A percentile compares a stretch with the other conserved stretches of the same genome.
Conservation (phyloP, 352 stramenopile species). For the Plasmopara halstedii region DNA sequence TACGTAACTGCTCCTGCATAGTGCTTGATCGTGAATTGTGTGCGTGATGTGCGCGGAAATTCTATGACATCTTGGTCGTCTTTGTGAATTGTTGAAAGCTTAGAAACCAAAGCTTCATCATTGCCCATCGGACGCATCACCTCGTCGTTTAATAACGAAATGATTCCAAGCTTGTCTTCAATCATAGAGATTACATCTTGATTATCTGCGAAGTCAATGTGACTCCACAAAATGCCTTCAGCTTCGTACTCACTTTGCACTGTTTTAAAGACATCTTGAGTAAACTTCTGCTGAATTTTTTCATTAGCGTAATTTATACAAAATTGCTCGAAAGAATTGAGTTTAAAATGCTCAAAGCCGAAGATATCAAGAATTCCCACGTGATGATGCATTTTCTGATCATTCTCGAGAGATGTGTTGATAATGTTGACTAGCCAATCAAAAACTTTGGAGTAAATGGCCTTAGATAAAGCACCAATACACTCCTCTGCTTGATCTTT, state of each 20-base stretch:
- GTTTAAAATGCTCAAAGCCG: conserved; percentile 91
- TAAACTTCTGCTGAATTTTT: conserved; percentile 91
- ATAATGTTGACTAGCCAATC: conserved; percentile 92
- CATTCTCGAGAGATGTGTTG: conserved; percentile 65
- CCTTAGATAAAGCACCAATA: conserved; percentile 92
- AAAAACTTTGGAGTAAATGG: conserved; percentile 95
- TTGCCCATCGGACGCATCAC: conserved; percentile 84
- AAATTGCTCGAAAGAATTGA: conserved; percentile 93
- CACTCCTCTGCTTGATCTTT: conserved; percentile 88
- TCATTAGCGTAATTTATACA: conserved; percentile 92
- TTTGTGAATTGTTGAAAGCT: conserved; percentile 71
- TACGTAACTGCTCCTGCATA: conserved; percentile 92
- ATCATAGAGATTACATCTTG: conserved; percentile 84
- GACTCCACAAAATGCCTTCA: conserved; percentile 90
- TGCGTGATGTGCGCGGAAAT: conserved; percentile 65
- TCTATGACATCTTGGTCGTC: conserved; percentile 73
- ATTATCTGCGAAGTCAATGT: conserved; percentile 90
- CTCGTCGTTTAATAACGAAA: conserved; percentile 87
- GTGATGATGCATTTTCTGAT: conserved; percentile 44
- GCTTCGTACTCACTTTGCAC: conserved; percentile 85
- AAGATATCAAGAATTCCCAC: conserved; percentile 93
- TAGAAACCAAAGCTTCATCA: conserved; percentile 71
- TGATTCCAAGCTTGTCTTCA: conserved; percentile 82
- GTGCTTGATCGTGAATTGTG: conserved; percentile 90
- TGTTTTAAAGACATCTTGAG: conserved; percentile 84